Evolutionary conservation across 129 eudicot species (phyloP).

Genomic region (Calendula officinalis): DNA sequence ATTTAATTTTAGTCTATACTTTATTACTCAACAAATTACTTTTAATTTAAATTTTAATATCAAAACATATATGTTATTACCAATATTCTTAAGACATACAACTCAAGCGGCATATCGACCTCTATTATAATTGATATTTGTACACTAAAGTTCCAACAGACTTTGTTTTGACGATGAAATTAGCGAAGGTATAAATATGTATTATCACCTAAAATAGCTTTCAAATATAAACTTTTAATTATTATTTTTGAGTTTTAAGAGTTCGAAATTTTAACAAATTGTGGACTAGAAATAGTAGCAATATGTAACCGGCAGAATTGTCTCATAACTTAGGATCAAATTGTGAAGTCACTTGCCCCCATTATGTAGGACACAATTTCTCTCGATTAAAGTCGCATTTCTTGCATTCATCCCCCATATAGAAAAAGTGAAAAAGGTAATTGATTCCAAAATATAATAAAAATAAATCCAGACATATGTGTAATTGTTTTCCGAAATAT

Average conservation of each 20-base stretch:
- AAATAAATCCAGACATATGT: not conserved
- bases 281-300: constrained; percentile 1
- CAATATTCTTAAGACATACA: too few relatives aligned
- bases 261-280: not conserved
- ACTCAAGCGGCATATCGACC: too few relatives aligned
- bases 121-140: too few relatives aligned
- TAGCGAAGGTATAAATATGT: too few relatives aligned
- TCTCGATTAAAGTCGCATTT: constrained; percentile 31
- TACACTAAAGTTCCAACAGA: too few relatives aligned
- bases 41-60: too few relatives aligned
- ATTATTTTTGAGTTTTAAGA: not conserved
- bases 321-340: constrained; percentile 17
- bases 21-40: too few relatives aligned
- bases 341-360: constrained; percentile 11
- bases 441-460: not conserved
- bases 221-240: not conserved
- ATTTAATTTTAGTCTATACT: not conserved
- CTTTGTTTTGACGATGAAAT: too few relatives aligned
- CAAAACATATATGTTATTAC: too few relatives aligned
- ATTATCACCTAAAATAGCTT: too few relatives aligned
- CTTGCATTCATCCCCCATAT: not conserved
- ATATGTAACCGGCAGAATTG: constrained; percentile 3
- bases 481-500: not conserved
- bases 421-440: not conserved
- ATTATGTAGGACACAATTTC: constrained; percentile 28